phyloP scores from a whole-genome alignment of 2,329 filamentous ascomycete species.

The Hypoxylon sp. region DNA sequence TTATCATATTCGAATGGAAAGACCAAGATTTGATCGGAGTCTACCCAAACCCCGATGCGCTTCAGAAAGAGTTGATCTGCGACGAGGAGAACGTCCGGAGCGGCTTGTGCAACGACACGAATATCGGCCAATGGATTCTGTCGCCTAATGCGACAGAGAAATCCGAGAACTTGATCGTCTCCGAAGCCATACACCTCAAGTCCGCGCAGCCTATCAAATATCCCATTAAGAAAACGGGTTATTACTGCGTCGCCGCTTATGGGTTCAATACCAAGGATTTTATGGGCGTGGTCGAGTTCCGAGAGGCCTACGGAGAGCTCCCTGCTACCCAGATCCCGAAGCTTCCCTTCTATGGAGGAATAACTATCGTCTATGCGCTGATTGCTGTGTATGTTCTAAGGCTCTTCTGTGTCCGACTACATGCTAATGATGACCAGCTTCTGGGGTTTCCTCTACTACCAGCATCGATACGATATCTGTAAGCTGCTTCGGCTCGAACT shows the following conservation, averaged over 20 bases:
- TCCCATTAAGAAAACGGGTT: conserved; percentile 88
- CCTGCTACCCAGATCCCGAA: conserved; percentile 96
- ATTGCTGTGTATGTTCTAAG: conserved; percentile 72
- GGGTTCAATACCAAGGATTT: conserved; percentile 78
- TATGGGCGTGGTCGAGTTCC: conserved; percentile 86
- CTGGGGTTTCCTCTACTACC: conserved; percentile 96
- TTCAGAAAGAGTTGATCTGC: conserved; percentile 79
- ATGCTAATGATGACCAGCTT: conserved; percentile 64
- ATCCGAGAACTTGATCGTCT: conserved; percentile 79
- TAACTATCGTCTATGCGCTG: conserved; percentile 93
- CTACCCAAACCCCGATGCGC: conserved; percentile 65
- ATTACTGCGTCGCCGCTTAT: conserved; percentile 91
- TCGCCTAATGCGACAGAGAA: conserved; percentile 78
- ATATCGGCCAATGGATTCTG: conserved; percentile 87
- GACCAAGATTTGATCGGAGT: conserved; percentile 85
- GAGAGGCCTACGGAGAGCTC: conserved; percentile 96
- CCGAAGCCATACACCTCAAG: conserved; percentile 85
- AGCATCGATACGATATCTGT: conserved; percentile 92
- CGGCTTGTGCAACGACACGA: conserved; percentile 79
- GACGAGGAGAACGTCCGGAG: conserved; percentile 75
- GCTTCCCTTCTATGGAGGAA: conserved; percentile 93
- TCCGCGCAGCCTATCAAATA: conserved; percentile 82
- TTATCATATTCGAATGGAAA: conserved; percentile 94
- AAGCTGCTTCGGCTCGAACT: conserved; percentile 51
- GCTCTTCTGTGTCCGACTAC: background rate